Percentiles rank a stretch among this genome's conserved stretches.
Conservation (phyloP, 2,329 filamentous ascomycete genomes). For the Colletotrichum incanum region DNA sequence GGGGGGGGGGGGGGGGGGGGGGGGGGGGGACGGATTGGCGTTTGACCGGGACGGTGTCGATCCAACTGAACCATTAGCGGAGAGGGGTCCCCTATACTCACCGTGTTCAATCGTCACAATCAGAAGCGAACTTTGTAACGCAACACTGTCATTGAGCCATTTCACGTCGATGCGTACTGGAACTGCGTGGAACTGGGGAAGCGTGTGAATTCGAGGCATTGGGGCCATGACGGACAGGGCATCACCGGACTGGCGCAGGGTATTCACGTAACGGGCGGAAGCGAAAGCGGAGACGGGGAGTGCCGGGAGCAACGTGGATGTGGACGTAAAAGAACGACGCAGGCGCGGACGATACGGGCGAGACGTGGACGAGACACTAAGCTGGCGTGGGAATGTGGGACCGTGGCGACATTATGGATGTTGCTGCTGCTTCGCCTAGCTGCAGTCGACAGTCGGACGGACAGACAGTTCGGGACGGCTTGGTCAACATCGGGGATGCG, state of each 20-base stretch:
- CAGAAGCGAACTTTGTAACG: not conserved
- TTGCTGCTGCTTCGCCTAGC: conserved; percentile 10
- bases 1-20: not conserved
- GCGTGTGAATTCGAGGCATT: not conserved
- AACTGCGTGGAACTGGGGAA: not conserved
- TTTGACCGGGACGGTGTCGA: conserved; percentile 21
- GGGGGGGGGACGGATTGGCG: not conserved
- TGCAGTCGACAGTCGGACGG: conserved; percentile 9
- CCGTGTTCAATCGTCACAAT: not conserved
- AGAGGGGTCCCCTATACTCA: conserved; percentile 16
- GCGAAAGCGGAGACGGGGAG: conserved; percentile 18
- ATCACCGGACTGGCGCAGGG: not conserved
- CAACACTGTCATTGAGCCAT: not conserved
- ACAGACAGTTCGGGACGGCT: not conserved
- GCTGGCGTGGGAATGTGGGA: conserved; percentile 21
- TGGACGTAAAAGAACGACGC: not conserved
- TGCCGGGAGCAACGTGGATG: conserved; percentile 2
- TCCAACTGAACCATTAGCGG: conserved; percentile 34
- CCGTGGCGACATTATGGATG: conserved; percentile 8
- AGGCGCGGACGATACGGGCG: not conserved
- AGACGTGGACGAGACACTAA: conserved; percentile 17
- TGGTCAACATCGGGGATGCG: not conserved
- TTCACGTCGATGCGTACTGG: conserved; percentile 5
- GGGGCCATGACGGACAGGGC: not conserved
- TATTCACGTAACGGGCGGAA: conserved; percentile 12